phyloP scores from a whole-genome alignment of 129 eudicot species.

The Chrysanthemum seticuspe region DNA sequence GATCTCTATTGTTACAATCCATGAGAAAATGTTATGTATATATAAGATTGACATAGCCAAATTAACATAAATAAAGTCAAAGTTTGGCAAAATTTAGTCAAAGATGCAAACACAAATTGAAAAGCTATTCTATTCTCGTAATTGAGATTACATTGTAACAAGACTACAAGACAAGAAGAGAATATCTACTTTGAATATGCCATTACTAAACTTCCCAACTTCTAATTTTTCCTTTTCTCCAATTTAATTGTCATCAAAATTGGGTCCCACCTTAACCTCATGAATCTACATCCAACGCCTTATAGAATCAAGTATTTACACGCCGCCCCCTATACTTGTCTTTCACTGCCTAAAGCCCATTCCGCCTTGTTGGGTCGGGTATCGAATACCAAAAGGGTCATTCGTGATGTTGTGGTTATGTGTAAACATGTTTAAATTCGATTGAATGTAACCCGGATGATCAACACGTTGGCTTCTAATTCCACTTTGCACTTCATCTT shows the following conservation, averaged over 20 bases:
- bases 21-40: background rate
- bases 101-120: slow-evolving; percentile 19
- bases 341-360: slow-evolving; percentile 54
- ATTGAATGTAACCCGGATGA: slow-evolving; percentile 41
- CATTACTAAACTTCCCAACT: slow-evolving; percentile 23
- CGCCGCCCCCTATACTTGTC: slow-evolving; percentile 2
- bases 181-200: slow-evolving; percentile 22
- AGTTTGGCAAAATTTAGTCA: slow-evolving; percentile 19
- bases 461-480: slow-evolving; percentile 39
- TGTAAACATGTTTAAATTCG: slow-evolving; percentile 29
- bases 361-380: slow-evolving; percentile 48
- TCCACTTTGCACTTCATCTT: slow-evolving; percentile 89
- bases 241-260: slow-evolving; percentile 21
- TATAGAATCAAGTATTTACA: slow-evolving; percentile 57
- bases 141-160: slow-evolving; percentile 13
- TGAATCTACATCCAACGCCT: slow-evolving; percentile 19
- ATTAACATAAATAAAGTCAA: slow-evolving; percentile 2
- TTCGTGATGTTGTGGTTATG: slow-evolving; percentile 25
- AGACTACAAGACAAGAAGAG: background rate
- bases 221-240: background rate
- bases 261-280: slow-evolving; percentile 20
- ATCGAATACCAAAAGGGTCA: slow-evolving; percentile 65
- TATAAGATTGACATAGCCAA: background rate
- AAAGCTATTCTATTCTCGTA: slow-evolving; percentile 20
- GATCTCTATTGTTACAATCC: background rate